Base-by-base conservation (phyloP, 495 filamentous ascomycete species). In the Xeromyces bisporus region DNA sequence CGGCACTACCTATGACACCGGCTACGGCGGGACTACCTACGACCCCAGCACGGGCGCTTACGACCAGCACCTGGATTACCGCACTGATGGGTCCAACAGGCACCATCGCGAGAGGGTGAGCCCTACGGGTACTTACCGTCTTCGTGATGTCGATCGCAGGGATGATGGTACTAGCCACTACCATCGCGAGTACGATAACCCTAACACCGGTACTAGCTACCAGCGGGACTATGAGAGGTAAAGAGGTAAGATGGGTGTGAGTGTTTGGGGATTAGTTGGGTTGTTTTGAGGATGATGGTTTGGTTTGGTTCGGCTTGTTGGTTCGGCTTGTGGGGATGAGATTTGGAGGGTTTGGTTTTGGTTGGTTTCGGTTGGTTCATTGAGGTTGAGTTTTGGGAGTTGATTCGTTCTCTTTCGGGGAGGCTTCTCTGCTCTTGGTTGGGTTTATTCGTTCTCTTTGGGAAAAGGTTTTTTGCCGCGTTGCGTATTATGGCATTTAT, bases 21-120 rank as follows among this genome's bases (percentile, higher is more conserved):
- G 29, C 16, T 18, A 33, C 8, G 29, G 38, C 7, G 10, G 29
- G 9, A 48, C 38, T 6, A 29, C 36, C 3, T 48, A 48, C 26
- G 38, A 44, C 31, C 55, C 53, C 16, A 39, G 33, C 35, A 59
- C 37, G 15, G 53, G 55, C 8, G 45, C 53, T 15, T 60, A 60
- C 26, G 53, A 57, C 28, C 53, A 60, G 32, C 48, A 57, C 15
- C 39, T 57, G 15, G 56, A 60, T 30, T 60, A 57, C 28, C 28
- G 28, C 18, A 48, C 50, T 10, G 44, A 41, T 8, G 42, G 23
- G n/a, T 38, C 44, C 1, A 44, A 46, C 14, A 39, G 49, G 25
- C 53, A 60, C 36, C 56, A 60, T 24, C 49, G 53, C 10, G 53
- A 60, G 46, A 38, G 50, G 6, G 36, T 53, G 25, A 44, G 49